Conservation (phyloP, 129 eudicot species). For the Lactuca sativa region DNA sequence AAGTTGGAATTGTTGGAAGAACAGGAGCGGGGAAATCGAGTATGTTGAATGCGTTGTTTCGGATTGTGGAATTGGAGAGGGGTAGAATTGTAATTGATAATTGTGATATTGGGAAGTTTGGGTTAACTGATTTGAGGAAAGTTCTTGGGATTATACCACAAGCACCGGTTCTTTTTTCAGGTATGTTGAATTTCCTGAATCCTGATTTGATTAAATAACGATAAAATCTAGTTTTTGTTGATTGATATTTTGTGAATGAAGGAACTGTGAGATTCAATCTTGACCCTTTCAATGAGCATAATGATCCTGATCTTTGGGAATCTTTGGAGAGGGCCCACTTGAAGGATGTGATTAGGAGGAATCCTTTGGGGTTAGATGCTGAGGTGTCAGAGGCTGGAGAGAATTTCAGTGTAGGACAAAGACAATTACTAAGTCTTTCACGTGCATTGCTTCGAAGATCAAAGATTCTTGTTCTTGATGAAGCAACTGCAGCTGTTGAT, state of each 20-base stretch:
- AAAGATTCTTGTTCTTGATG: conserved; percentile 96
- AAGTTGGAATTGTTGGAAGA: conserved; percentile 93
- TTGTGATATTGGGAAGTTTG: conserved; percentile 79
- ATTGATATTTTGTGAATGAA: conserved; percentile 28
- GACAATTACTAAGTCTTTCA: conserved; percentile 88
- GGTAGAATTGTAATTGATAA: conserved; percentile 84
- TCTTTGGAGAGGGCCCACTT: conserved; percentile 91
- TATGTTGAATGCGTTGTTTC: conserved; percentile 92
- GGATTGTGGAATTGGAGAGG: conserved; percentile 87
- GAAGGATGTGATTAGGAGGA: conserved; percentile 85
- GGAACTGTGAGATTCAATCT: conserved; percentile 95
- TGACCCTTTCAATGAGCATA: conserved; percentile 94
- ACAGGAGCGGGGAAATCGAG: conserved; percentile 99
- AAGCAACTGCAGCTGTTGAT: conserved; percentile 99
- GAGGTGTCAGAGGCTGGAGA: conserved; percentile 98
- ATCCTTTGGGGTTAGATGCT: conserved; percentile 83
- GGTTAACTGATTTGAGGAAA: conserved; percentile 79
- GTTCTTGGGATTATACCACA: conserved; percentile 96
- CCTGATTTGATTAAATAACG: background rate
- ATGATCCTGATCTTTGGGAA: conserved; percentile 95
- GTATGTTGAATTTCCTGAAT: conserved; percentile 34
- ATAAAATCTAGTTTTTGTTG: background rate
- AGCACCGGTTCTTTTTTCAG: conserved; percentile 97
- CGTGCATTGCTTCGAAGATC: conserved; percentile 92
- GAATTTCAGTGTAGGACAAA: conserved; percentile 96